Percentiles rank a stretch among this genome's conserved stretches.
Evolutionary conservation across 148 eudicot species (phyloP).

Genomic region (Vaccinium myrtillus): DNA sequence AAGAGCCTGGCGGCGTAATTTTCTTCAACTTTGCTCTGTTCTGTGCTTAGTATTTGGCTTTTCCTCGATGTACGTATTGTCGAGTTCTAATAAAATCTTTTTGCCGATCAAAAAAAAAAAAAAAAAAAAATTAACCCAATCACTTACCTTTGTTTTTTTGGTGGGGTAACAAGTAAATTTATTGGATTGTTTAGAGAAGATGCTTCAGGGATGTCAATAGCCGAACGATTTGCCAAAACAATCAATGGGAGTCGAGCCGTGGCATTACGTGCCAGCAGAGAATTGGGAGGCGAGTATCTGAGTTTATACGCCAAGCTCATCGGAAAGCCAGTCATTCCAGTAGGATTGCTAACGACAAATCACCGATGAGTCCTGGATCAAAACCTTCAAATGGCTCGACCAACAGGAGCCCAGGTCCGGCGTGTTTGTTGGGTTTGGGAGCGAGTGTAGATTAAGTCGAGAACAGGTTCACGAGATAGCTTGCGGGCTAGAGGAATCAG

Average conservation of each 20-base stretch:
- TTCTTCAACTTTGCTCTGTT: no score
- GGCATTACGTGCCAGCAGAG: constrained; percentile 18
- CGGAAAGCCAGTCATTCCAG: constrained; percentile 13
- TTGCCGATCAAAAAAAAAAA: no score
- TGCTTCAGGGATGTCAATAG: constrained; percentile 1
- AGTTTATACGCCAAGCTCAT: neutral
- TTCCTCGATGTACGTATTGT: no score
- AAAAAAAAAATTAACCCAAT: no score
- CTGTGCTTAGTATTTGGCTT: no score
- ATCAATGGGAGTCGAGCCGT: neutral
- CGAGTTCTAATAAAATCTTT: no score
- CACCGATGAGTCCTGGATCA: constrained; percentile 10
- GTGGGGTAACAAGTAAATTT: neutral
- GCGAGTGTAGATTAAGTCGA: constrained; percentile 17
- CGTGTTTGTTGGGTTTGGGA: constrained; percentile 32
- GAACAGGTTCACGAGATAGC: constrained; percentile 23
- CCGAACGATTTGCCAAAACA: constrained; percentile 11
- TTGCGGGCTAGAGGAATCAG: constrained; percentile 16
- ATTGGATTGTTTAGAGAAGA: neutral
- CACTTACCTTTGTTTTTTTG: neutral
- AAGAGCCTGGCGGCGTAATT: no score
- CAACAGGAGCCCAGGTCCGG: constrained; percentile 14
- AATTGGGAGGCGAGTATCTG: constrained; percentile 21
- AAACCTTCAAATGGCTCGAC: constrained; percentile 27
- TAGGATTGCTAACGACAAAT: constrained; percentile 15